Conservation (phyloP, 2,329 filamentous ascomycete species). For the Apiospora saccharicola region DNA sequence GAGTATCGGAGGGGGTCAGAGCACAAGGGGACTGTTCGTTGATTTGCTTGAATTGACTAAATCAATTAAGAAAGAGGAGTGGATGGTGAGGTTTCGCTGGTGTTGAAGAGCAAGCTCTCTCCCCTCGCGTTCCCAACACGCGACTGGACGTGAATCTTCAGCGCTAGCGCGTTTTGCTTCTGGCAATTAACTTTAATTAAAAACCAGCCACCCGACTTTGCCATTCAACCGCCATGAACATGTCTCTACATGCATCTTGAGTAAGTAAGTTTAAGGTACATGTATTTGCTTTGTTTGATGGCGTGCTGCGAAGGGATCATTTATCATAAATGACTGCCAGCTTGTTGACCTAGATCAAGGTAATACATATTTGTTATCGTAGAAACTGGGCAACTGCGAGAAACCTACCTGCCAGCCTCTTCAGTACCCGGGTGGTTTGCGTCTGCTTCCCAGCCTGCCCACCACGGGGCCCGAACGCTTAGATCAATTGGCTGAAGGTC, state of each 20-base stretch:
- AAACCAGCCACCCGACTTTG: not conserved
- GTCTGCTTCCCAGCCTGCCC: not conserved
- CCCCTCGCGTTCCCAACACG: not conserved
- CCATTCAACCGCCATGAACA: not conserved
- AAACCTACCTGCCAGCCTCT: not conserved
- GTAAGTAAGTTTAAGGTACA: too few species aligned
- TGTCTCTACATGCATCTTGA: not conserved
- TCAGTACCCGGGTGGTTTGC: not conserved
- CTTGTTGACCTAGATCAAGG: not conserved
- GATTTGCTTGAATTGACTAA: not conserved
- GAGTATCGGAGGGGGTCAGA: not conserved
- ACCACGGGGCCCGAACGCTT: not conserved
- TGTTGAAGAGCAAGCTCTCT: not conserved
- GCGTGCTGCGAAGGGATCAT: not conserved
- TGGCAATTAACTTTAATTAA: slow-evolving; percentile 13
- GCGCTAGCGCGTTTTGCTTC: not conserved
- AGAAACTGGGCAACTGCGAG: not conserved
- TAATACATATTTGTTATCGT: not conserved
- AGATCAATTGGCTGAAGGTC: not conserved
- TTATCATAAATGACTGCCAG: not conserved
- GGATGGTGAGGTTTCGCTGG: not conserved
- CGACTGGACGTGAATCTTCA: slow-evolving; percentile 13
- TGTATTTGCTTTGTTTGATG: not conserved
- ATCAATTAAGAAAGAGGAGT: not conserved
- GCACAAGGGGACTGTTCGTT: not conserved